Evolutionary conservation across 108 stramenopile species (phyloP).

Genomic region (Nitzschia sp.): DNA sequence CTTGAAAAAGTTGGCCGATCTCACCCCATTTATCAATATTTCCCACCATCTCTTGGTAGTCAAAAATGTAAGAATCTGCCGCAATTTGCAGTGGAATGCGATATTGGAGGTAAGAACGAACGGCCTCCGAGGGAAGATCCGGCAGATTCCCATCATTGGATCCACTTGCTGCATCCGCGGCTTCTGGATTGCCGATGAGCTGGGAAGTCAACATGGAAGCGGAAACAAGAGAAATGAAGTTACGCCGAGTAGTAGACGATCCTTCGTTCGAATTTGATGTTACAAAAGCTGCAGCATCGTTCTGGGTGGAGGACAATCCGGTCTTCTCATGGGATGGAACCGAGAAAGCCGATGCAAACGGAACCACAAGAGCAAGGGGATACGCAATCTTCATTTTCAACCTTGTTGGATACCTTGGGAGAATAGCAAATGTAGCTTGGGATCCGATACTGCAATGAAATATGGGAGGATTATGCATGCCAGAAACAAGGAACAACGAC

Average conservation of each 20-base stretch:
- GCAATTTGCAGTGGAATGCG: slow-evolving; percentile 48
- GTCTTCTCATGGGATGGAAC: background rate
- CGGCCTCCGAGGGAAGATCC: slow-evolving; percentile 75
- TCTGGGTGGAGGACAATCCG: background rate
- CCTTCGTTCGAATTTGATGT: background rate
- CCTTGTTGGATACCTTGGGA: too few species aligned
- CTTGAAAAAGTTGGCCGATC: slow-evolving; percentile 57
- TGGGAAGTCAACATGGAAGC: slow-evolving; percentile 1
- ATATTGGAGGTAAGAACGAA: slow-evolving; percentile 76
- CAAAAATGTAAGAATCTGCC: slow-evolving; percentile 81
- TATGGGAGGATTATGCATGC: too few species aligned
- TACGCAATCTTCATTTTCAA: slow-evolving; percentile 3
- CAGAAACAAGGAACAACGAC: too few species aligned
- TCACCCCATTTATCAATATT: slow-evolving; percentile 72
- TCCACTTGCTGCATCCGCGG: slow-evolving; percentile 23
- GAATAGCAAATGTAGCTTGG: too few species aligned
- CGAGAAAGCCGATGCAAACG: background rate
- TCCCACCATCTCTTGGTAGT: slow-evolving; percentile 60
- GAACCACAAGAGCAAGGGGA: background rate
- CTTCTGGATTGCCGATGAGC: background rate
- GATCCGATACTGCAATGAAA: too few species aligned
- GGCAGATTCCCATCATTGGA: slow-evolving; percentile 42
- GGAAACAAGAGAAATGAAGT: slow-evolving; percentile 1
- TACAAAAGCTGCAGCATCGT: too few species aligned
- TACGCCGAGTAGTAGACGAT: slow-evolving; percentile 1